phyloP scores from a whole-genome alignment of 2,329 filamentous ascomycete species.

The Exophiala phaeomuriformis region DNA sequence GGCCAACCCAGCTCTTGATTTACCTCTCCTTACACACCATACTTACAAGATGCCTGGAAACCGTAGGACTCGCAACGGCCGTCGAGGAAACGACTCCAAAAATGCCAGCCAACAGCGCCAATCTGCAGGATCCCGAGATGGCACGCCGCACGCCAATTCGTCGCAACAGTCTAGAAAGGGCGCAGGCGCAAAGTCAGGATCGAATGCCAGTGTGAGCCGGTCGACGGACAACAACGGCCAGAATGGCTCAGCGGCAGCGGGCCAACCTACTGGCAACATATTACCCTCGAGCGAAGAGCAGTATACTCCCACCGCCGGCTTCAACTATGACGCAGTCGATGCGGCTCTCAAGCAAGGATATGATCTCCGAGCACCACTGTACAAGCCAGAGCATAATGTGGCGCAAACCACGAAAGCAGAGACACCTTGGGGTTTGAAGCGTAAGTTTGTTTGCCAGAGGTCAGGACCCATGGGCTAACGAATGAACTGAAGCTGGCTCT shows the following conservation, averaged over 20 bases:
- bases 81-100: slow-evolving; percentile 20
- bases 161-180: slow-evolving; percentile 17
- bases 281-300: slow-evolving; percentile 27
- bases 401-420: slow-evolving; percentile 18
- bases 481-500: slow-evolving; percentile 35
- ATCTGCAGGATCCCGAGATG: slow-evolving; percentile 19
- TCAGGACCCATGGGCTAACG: slow-evolving; percentile 1
- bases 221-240: slow-evolving; percentile 13
- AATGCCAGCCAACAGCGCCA: slow-evolving; percentile 17
- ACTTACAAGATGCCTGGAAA: slow-evolving; percentile 12
- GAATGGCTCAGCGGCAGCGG: slow-evolving; percentile 12
- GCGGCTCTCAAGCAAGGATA: slow-evolving; percentile 37
- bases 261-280: slow-evolving; percentile 1
- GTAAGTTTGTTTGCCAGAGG: slow-evolving; percentile 30
- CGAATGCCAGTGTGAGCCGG: slow-evolving; percentile 6
- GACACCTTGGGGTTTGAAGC: slow-evolving; percentile 40
- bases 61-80: slow-evolving; percentile 14
- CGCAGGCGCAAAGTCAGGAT: slow-evolving; percentile 17
- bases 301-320: slow-evolving; percentile 38
- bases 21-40: background rate
- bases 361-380: slow-evolving; percentile 34
- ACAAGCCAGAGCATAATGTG: slow-evolving; percentile 30
- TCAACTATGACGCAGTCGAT: slow-evolving; percentile 40
- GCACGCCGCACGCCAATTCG: slow-evolving; percentile 3
- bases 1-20: slow-evolving; percentile 1